Base-by-base conservation (phyloP, 768 basidiomycete species). In the Lepiota subincarnata region DNA sequence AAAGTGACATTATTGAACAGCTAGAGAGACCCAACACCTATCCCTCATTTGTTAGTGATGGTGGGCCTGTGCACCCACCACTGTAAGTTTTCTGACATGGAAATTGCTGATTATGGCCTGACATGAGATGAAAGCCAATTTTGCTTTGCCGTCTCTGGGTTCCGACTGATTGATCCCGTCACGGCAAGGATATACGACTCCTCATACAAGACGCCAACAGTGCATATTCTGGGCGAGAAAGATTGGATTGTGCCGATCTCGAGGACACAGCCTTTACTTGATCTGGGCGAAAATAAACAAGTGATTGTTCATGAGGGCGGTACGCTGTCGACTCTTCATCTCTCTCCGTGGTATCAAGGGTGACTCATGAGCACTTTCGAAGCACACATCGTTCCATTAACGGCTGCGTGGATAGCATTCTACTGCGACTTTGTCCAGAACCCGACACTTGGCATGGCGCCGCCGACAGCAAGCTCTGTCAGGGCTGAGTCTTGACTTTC, bases 311-410 rank as follows among this genome's bases (percentile, higher is more conserved):
- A 94, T 53, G 81, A 83, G 20, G 92, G 92, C 49, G 92, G 92
- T 91, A 53, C 26, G 84, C 11, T n/a, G 10, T 38, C 7, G 16
- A 24, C 6, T 35, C 6, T 51, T 57, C 11, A 7, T 55, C 35
- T 34, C 16, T 31, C 45, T 24, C 28, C n/a, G 28, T 22, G 13
- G 37, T 1, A 37, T 4, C 16, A 39, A 18, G 11, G 28, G 34
- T 48, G 42, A 49, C 43, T 52, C 10, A 41, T 20, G 11, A 50
- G 38, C 16, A 50, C 47, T 42, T 22, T 18, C 42, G 18, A 59
- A 92, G 90, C 89, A 6, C 91, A 94, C 66, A 90, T 91, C 59
- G 83, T 93, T 3, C 92, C 92, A 1, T 85, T 83, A 8, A 89
- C 86, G 60, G 81, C 78, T 1, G 76, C 70, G 39, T 94, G 89